Evolutionary conservation across 1,284 basidiomycete genomes (phyloP).

Genomic region (Marasmius tenuissimus): DNA sequence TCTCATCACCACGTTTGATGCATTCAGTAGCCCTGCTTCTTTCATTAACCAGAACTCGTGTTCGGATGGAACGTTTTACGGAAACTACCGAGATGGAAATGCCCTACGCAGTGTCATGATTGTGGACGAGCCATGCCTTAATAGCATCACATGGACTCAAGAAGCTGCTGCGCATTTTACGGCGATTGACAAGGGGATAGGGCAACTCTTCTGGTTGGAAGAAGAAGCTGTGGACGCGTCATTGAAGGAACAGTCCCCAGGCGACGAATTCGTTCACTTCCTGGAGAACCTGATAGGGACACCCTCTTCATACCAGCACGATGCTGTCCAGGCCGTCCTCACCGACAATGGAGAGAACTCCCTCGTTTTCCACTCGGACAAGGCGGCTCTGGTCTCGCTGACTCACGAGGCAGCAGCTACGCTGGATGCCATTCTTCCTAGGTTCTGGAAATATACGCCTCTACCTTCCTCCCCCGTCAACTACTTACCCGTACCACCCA

Average conservation of each 20-base stretch:
- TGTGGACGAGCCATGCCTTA: constrained; percentile 37
- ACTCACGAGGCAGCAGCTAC: constrained; percentile 30
- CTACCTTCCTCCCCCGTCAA: constrained; percentile 47
- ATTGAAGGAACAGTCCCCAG: constrained; percentile 29
- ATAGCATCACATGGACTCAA: constrained; percentile 22
- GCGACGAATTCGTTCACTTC: constrained; percentile 33
- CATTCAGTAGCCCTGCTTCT: constrained; percentile 9
- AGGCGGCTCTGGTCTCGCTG: constrained; percentile 48
- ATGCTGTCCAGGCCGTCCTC: constrained; percentile 29
- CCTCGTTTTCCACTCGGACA: constrained; percentile 37
- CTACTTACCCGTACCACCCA: constrained; percentile 51
- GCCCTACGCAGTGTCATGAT: constrained; percentile 49
- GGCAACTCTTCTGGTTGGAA: constrained; percentile 63
- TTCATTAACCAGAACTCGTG: constrained; percentile 40
- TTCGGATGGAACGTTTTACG: constrained; percentile 50
- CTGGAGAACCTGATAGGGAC: constrained; percentile 23
- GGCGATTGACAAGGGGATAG: constrained; percentile 25
- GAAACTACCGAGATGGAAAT: constrained; percentile 44
- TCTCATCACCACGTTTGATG: constrained; percentile 39
- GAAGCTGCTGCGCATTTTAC: constrained; percentile 19
- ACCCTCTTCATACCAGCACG: constrained; percentile 18
- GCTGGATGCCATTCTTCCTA: constrained; percentile 54
- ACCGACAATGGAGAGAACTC: constrained; percentile 13
- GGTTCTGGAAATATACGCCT: constrained; percentile 59
- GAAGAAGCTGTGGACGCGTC: constrained; percentile 48